These are phyloP conservation scores for Mycena galopus DNA, from an alignment of 768 basidiomycete species.

Conservation along the genomic window DNA sequence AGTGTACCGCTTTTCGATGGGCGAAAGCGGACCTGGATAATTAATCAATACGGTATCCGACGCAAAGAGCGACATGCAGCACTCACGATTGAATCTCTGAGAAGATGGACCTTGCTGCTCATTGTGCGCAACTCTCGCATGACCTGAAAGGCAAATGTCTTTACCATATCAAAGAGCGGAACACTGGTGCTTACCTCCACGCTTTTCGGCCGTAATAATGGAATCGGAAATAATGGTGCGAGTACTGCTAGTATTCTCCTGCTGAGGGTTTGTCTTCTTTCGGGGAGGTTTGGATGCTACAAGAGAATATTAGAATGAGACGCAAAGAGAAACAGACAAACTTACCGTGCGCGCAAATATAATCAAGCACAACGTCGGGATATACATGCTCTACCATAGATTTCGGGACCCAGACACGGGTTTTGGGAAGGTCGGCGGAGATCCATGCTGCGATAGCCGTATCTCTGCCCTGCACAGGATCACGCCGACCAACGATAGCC, in stretches of 20 bases:
- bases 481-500: not conserved
- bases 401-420: constrained; percentile 13
- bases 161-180: too few species aligned
- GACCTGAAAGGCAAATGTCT: too few species aligned
- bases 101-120: too few species aligned
- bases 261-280: too few species aligned
- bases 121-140: too few species aligned
- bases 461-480: not conserved
- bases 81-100: not conserved
- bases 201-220: too few species aligned
- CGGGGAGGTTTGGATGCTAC: not conserved
- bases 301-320: not conserved
- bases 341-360: not conserved
- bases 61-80: not conserved
- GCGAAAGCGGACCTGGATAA: not conserved
- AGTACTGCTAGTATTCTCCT: too few species aligned
- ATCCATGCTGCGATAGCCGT: constrained; percentile 5
- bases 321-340: not conserved
- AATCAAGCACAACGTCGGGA: constrained; percentile 14
- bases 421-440: not conserved
- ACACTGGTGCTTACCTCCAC: too few species aligned
- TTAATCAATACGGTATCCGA: not conserved
- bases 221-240: too few species aligned
- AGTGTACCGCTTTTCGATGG: constrained; percentile 3
- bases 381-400: constrained; percentile 16